Conservation (phyloP, 768 basidiomycete genomes). For the Agrocybe pediades region DNA sequence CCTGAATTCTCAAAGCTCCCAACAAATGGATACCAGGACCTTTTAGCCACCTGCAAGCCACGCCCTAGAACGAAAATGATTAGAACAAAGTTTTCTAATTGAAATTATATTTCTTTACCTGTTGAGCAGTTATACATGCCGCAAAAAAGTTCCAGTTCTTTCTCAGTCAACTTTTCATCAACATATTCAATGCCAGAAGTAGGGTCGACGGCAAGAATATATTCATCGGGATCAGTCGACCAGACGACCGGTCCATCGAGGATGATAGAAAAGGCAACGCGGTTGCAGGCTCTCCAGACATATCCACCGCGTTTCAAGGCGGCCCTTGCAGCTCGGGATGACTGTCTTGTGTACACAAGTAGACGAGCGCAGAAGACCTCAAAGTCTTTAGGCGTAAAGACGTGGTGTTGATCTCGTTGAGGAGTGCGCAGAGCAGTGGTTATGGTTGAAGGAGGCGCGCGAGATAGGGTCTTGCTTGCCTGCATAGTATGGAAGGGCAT, state of each 20-base stretch:
- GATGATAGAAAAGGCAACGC: neutral
- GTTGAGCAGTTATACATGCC: neutral
- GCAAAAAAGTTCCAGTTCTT: neutral
- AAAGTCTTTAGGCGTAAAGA: conserved; percentile 1
- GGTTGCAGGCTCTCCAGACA: conserved; percentile 4
- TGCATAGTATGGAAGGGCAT: conserved; percentile 3
- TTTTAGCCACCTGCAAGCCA: conserved; percentile 1
- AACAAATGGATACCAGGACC: neutral
- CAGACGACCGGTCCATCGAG: neutral
- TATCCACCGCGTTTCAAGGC: conserved; percentile 10
- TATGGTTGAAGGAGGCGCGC: neutral
- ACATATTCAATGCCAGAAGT: neutral
- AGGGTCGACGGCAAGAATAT: neutral
- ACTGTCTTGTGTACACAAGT: neutral
- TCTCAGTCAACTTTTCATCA: neutral
- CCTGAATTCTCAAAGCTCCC: neutral
- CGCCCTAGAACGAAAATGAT: neutral
- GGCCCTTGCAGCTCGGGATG: neutral
- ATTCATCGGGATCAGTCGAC: neutral
- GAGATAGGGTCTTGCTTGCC: neutral
- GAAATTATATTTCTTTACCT: neutral
- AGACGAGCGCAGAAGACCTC: neutral
- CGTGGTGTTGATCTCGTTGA: neutral
- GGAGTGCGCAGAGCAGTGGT: neutral
- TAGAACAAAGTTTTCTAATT: neutral